A percentile compares a stretch with the other conserved stretches of the same genome.
Evolutionary conservation across 306 rosid genomes (phyloP).

Genomic region (Luffa acutangula): DNA sequence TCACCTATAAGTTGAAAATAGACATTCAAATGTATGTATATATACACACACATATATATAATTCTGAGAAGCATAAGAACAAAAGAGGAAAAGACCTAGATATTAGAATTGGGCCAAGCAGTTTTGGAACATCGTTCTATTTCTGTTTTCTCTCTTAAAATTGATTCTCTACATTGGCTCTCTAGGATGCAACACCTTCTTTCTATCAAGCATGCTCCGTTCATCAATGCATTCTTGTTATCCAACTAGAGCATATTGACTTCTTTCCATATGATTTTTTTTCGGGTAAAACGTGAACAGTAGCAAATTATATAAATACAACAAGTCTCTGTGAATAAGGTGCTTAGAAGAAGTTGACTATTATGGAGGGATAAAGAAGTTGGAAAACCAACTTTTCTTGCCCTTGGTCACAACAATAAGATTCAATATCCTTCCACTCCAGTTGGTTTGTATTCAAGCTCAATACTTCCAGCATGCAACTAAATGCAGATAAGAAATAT

Average conservation of each 20-base stretch:
- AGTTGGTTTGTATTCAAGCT: background rate
- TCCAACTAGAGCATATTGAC: background rate
- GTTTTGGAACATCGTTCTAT: background rate
- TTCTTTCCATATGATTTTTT: background rate
- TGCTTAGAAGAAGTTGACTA: background rate
- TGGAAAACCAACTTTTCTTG: background rate
- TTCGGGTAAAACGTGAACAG: background rate
- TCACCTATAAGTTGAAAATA: constrained; percentile 47
- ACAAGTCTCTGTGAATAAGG: background rate
- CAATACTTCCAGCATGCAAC: background rate
- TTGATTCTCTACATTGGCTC: background rate
- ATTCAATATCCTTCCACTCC: background rate
- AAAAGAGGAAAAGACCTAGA: background rate
- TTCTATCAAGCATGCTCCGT: background rate
- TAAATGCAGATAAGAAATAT: background rate
- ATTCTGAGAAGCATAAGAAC: background rate
- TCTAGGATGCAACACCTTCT: background rate
- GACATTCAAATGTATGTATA: background rate
- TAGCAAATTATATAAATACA: background rate
- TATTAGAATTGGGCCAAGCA: background rate
- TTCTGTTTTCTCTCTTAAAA: background rate
- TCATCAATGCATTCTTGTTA: background rate
- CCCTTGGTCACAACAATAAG: background rate
- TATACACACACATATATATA: background rate
- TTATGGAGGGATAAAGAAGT: background rate